Base-by-base conservation (phyloP, 2,329 filamentous ascomycete species). In the Herpotrichia juniperi region DNA sequence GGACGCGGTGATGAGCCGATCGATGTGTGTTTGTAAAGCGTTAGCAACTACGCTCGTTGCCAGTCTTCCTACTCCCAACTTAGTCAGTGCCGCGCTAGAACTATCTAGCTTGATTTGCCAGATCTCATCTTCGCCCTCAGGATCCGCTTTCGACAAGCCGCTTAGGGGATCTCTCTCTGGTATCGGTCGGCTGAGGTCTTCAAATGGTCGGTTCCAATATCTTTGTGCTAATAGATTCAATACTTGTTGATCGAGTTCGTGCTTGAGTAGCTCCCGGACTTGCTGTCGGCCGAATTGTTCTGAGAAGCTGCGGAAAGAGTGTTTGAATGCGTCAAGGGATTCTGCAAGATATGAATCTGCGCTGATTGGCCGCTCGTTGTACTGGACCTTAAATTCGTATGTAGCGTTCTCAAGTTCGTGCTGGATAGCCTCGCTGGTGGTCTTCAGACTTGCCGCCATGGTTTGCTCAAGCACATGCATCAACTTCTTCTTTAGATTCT, bases 341-440 rank as follows among this genome's bases (percentile, higher is more conserved):
- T 97, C 94, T 1, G 94, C 94, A 32, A 99, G 83, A 70, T 99
- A 99, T 3, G 93, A 96, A 71, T 99, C 94, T 1, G 94, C 94
- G 45, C 91, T 96, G 30, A 99, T 80, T 1, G 93, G 91, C 6
- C 94, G 87, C 71, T 99, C 94, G 67, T 99, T 99, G 77, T 99
- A 99, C 73, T 99, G 96, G 4, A 99, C 94, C 73, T 99, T 99
- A 81, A 96, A 99, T 74, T 99, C 93, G 69, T 99, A 99, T 0
- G 91, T 93, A 2, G 94, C 93, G 75, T 99, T 94, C 67, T 97
- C 93, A 0, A 99, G 84, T 73, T 99, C 94, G 71, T 96, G 91
- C 56, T 89, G 88, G 60, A 99, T 97, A 9, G 92, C 91, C 68
- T 97, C 91, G 63, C 90, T 90, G 3, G 94, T 99, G 49, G 86